Base-by-base conservation (phyloP, 2,329 filamentous ascomycete genomes). In the Clonostachys byssicola region DNA sequence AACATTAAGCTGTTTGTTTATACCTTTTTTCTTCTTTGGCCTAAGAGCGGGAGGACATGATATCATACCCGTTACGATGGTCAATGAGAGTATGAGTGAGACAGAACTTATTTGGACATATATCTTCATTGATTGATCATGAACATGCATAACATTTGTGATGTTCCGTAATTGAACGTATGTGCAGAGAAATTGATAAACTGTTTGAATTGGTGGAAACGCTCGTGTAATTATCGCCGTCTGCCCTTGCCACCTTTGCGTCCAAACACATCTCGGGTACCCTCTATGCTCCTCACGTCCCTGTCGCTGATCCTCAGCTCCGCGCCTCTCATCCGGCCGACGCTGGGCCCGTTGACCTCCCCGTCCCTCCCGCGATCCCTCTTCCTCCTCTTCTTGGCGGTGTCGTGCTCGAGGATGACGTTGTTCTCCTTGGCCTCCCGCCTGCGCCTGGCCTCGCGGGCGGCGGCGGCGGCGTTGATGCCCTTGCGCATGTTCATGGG, bases 371-470 rank as follows among this genome's bases (percentile, higher is more conserved):
- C 38, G 46, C 69, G 70, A 49, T 66, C 70, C 49, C 64, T 72
- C 47, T 65, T 61, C 47, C 63, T 71, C 48, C 57, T 63, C 35
- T 63, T 68, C 52, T 62, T 63, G 30, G 61, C 54, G 40, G 72
- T 72, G 46, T 60, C 56, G 51, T 74, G 76, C 73, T 97, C 94
- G 34, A 97, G 72, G 43, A 97, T 83, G 56, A 97, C 85, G 6
- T 92, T 94, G 57, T 92, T 95, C 74, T 97, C 92, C 60, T 78
- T 82, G 3, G 94, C 94, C 64, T 96, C 89, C 39, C 74, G 75
- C 36, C 92, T 75, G 45, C 92, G 73, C 70, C 79, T 87, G 12
- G 78, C 71, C 64, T 96, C 92, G 49, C 80, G 81, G 30, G 73
- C 67, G 2, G 64, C 72, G 18, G 80, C 80, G 45, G 91, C 89